A percentile compares a stretch with the other conserved stretches of the same genome.
These are phyloP conservation scores for Spiraea crenata DNA, from an alignment of 331 rosid species.

Conservation along the genomic window DNA sequence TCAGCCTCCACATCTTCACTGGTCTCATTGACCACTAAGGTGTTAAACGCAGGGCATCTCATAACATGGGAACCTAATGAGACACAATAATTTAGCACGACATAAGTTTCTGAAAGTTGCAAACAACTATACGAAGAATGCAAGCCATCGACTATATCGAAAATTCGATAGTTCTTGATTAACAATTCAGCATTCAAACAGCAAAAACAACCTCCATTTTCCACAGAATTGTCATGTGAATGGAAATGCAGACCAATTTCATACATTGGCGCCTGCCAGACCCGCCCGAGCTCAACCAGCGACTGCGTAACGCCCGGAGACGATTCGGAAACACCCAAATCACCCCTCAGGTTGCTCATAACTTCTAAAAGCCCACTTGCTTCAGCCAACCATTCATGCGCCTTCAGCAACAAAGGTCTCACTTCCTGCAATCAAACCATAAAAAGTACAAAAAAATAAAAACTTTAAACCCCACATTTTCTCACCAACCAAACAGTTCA, in stretches of 20 bases:
- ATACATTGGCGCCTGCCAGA: conserved; percentile 53
- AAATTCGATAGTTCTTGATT: not conserved
- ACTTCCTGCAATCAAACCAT: conserved; percentile 47
- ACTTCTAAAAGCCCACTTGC: conserved; percentile 50
- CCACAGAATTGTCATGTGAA: conserved; percentile 10
- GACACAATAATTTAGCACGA: not conserved
- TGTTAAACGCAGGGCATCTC: conserved; percentile 54
- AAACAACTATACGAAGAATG: not conserved
- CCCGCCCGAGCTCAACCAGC: conserved; percentile 48
- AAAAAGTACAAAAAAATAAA: not conserved
- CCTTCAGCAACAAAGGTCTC: conserved; percentile 63
- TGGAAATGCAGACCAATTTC: conserved; percentile 55
- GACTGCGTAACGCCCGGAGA: conserved; percentile 36
- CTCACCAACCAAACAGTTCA: conserved; percentile 2
- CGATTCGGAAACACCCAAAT: conserved; percentile 18
- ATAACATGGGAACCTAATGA: conserved; percentile 42
- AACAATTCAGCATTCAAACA: not conserved
- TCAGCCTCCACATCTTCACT: conserved; percentile 67
- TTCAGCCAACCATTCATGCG: conserved; percentile 51
- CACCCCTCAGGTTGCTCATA: conserved; percentile 45
- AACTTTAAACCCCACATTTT: not conserved
- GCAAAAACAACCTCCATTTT: conserved; percentile 44
- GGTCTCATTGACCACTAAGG: conserved; percentile 66
- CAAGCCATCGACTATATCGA: too few species aligned
- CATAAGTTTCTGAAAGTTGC: not conserved